A percentile compares a stretch with the other conserved stretches of the same genome.
Conservation (phyloP, 2,329 filamentous ascomycete species). For the Arthrobotrys musiformis region DNA sequence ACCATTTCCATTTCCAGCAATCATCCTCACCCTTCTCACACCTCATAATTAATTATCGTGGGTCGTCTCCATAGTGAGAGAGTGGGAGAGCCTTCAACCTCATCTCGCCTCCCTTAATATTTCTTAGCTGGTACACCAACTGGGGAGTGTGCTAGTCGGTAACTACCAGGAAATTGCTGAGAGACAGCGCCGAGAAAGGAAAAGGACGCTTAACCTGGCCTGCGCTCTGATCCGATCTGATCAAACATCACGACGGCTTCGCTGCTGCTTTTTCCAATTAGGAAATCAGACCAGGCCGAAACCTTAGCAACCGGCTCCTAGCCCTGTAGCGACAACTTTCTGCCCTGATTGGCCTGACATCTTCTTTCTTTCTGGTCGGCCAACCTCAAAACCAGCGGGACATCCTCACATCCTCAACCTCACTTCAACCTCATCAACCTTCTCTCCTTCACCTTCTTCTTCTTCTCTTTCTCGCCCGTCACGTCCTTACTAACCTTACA, state of each 20-base stretch:
- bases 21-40: background rate
- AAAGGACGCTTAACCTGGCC: no score
- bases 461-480: constrained; percentile 2
- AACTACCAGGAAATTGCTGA: constrained; percentile 6
- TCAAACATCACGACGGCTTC: constrained; percentile 32
- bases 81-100: background rate
- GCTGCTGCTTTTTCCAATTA: constrained; percentile 15
- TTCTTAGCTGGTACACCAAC: no score
- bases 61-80: background rate
- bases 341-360: constrained; percentile 28
- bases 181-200: constrained; percentile 10
- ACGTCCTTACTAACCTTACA: constrained; percentile 16
- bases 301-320: constrained; percentile 55
- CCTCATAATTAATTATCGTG: background rate
- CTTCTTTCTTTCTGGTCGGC: constrained; percentile 12
- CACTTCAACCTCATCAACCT: no score
- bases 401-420: constrained; percentile 30
- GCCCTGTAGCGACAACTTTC: constrained; percentile 28
- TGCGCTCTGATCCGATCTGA: no score
- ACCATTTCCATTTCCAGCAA: background rate
- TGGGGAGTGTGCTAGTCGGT: background rate
- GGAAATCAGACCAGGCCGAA: constrained; percentile 51
- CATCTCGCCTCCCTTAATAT: constrained; percentile 17
- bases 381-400: constrained; percentile 54
- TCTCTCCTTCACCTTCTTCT: constrained; percentile 14